Evolutionary conservation across 169 alveolate species (phyloP).

Genomic region (Cryptosporidium meleagridis): DNA sequence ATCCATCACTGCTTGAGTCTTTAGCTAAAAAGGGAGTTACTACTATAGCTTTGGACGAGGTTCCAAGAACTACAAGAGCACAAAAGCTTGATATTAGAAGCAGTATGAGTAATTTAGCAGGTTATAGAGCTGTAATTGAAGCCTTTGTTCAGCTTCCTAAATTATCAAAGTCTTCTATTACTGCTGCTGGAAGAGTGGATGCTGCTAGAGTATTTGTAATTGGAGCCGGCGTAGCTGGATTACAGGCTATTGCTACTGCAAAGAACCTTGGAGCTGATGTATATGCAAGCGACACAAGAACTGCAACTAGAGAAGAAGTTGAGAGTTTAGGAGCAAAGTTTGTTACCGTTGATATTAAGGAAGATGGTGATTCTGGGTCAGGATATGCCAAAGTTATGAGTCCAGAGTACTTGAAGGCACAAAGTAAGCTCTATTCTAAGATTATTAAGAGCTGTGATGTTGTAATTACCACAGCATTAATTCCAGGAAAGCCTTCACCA

Average conservation of each 20-base stretch:
- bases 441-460: conserved; percentile 88
- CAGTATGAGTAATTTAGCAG: conserved; percentile 92
- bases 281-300: conserved; percentile 87
- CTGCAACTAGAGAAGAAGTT: conserved; percentile 87
- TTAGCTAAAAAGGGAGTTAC: conserved; percentile 82
- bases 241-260: conserved; percentile 94
- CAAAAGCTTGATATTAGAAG: conserved; percentile 91
- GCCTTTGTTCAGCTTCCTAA: conserved; percentile 91
- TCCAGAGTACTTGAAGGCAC: conserved; percentile 82
- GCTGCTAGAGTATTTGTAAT: conserved; percentile 93
- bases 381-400: conserved; percentile 88
- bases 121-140: conserved; percentile 94
- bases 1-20: conserved; percentile 73
- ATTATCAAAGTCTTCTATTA: conserved; percentile 88
- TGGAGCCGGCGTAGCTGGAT: conserved; percentile 98
- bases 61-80: conserved; percentile 93
- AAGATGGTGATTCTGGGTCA: conserved; percentile 82
- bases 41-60: conserved; percentile 90
- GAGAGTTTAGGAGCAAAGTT: conserved; percentile 86
- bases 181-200: conserved; percentile 93
- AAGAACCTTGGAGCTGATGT: conserved; percentile 90
- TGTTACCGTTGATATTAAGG: conserved; percentile 82
- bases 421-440: conserved; percentile 83
- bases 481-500: conserved; percentile 93
- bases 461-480: conserved; percentile 91